Evolutionary conservation across 176 grass and related monocot genomes (phyloP).

Genomic region (Zoysia pacifica): DNA sequence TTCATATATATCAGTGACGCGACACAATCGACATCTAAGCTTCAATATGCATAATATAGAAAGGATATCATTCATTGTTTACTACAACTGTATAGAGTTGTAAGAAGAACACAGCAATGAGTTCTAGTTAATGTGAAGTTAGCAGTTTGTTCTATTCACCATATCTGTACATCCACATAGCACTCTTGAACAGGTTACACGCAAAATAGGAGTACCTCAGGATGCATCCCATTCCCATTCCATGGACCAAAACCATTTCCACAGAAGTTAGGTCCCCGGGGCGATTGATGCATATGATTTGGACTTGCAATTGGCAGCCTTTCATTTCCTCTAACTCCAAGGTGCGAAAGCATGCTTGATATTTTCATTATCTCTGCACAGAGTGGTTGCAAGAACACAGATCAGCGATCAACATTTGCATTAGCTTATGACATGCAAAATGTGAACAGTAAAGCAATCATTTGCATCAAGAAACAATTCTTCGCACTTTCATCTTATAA

Average conservation of each 20-base stretch:
- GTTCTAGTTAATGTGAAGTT: neutral
- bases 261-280: constrained; percentile 51
- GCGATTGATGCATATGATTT: constrained; percentile 51
- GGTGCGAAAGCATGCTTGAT: constrained; percentile 56
- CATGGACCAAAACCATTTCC: constrained; percentile 55
- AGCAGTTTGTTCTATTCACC: neutral
- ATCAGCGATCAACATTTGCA: neutral
- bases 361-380: constrained; percentile 66
- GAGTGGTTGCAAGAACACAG: constrained; percentile 2
- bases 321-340: constrained; percentile 49
- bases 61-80: neutral
- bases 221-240: constrained; percentile 51
- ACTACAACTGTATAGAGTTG: neutral
- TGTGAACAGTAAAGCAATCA: neutral
- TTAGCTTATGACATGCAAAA: neutral
- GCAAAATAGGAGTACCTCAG: constrained; percentile 44
- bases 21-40: neutral
- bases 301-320: constrained; percentile 51
- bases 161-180: neutral
- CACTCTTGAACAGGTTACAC: neutral
- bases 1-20: neutral
- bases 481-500: constrained; percentile 9
- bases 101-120: neutral
- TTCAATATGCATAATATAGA: neutral
- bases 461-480: neutral